A percentile compares a stretch with the other conserved stretches of the same genome.
These are phyloP conservation scores for Leccinum boreale DNA, from an alignment of 768 basidiomycete genomes.

Conservation along the genomic window DNA sequence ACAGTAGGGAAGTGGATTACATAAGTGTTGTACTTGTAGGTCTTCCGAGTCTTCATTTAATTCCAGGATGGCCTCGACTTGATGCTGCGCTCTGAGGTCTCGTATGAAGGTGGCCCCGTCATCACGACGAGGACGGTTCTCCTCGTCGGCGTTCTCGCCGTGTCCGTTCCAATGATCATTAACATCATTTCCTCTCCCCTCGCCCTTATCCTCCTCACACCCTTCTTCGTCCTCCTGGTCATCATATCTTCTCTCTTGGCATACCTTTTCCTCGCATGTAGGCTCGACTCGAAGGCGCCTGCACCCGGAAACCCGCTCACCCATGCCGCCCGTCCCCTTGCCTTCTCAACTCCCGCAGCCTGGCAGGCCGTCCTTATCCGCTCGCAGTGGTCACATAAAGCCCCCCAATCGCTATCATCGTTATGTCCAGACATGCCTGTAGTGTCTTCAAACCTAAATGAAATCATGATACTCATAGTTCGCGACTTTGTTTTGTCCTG, in stretches of 20 bases:
- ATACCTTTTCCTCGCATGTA: constrained; percentile 54
- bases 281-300: constrained; percentile 48
- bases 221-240: constrained; percentile 50
- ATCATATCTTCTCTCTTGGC: constrained; percentile 49
- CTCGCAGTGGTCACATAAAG: constrained; percentile 83
- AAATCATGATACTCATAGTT: constrained; percentile 75
- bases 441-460: constrained; percentile 71
- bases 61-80: constrained; percentile 1
- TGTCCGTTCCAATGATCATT: constrained; percentile 51
- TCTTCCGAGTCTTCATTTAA: too few species aligned
- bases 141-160: constrained; percentile 53
- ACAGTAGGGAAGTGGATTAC: not conserved
- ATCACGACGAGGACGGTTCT: constrained; percentile 53
- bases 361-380: constrained; percentile 90
- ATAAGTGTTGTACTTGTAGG: not conserved
- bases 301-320: constrained; percentile 38
- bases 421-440: constrained; percentile 61
- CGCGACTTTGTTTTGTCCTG: constrained; percentile 87
- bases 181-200: constrained; percentile 67
- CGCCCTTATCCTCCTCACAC: constrained; percentile 59
- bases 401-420: constrained; percentile 64
- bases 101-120: constrained; percentile 33
- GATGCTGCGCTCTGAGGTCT: constrained; percentile 15
- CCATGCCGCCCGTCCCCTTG: constrained; percentile 66
- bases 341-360: constrained; percentile 89